Base-by-base conservation (phyloP, 2,329 filamentous ascomycete genomes). In the Biscogniauxia sp. region DNA sequence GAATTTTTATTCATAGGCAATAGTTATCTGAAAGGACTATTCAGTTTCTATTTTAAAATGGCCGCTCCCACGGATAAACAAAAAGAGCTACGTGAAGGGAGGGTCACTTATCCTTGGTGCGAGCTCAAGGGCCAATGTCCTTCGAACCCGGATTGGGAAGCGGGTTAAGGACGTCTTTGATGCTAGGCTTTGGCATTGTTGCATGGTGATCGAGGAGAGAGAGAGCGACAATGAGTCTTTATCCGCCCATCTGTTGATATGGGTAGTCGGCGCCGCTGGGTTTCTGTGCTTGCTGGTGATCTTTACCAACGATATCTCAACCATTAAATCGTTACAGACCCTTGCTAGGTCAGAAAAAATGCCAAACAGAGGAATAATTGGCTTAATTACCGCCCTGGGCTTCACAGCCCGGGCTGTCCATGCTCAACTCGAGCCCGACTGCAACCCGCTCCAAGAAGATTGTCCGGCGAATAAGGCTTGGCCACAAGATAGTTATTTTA, bases 341-440 rank as follows among this genome's bases (percentile, higher is more conserved):
- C 53, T 59, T 61, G 60, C 58, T 61, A 65, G 63, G 56, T 66
- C 60, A 59, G 56, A 23, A 67, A 61, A 32, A 28, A 73, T 72
- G 69, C 57, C 61, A 59, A 69, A 66, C 53, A 64, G 56, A 65
- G 62, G 64, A 61, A 61, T 66, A 53, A 61, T 66, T 60, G 58
- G 66, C 53, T 64, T 71, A 50, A 55, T 72, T 53, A 61, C 64
- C 20, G 58, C 60, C 8, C 57, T 72, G 64, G 66, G 69, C 55
- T 54, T 71, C 23, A 60, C 60, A 3, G 64, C 68, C 51, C 66
- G 58, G 59, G 49, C 69, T 26, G 67, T 61, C 32, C 64, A 61
- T 17, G 69, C 66, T 26, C 70, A 73, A 56, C 69, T 73, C 25
- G 60, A 69, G 50, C 67, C 70, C 13, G 69, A 71, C 55, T 74